Base-by-base conservation (phyloP, 371 early-diverging fungal genomes). In the Apophysomyces trapeziformis region DNA sequence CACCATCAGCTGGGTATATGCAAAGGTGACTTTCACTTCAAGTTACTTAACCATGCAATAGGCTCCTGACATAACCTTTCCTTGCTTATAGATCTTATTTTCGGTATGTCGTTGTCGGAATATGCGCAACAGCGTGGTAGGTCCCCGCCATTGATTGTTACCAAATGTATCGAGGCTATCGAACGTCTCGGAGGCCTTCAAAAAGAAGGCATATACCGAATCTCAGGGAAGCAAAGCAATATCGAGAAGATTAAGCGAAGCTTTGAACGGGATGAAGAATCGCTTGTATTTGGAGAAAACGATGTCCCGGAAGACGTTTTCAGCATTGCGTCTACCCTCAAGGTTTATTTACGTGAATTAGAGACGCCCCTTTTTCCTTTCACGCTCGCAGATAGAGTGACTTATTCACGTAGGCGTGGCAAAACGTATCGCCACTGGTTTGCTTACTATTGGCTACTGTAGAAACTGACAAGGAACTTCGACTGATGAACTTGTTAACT, bases 181-280 rank as follows among this genome's bases (percentile, higher is more conserved):
- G 89, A 91, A 58, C 73, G 79, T 13, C 63, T 85, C 13, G 89
- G 87, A 58, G 89, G 89, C 8, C 56, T 90, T 13, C 83, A 86
- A 32, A 78, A 73, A 21, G 91, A 91, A 68, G 91, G 91, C 18
- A 85, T 91, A 21, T 91, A 91, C 70, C 81, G 91, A 26, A 78
- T 91, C 3, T 81, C 87, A 4, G 91, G 90, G 16, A 84, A 87
- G 21, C 83, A 87, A 38, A 84, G 80, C 36, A 87, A 82, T 46
- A 81, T 87, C 61, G 79, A 79, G 68, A 84, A 83, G 43, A 71
- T 91, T 13, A 84, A 78, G 45, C 77, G 79, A 26, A 71, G 68
- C 21, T 83, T 89, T 66, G 91, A 91, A 63, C 60, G 69, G 12
- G 83, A 89, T 57, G 87, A 85, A 65, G 78, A 76, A 41, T 67